Conservation (phyloP, 164 flowering plant genomes). For the Vitis rupestris region DNA sequence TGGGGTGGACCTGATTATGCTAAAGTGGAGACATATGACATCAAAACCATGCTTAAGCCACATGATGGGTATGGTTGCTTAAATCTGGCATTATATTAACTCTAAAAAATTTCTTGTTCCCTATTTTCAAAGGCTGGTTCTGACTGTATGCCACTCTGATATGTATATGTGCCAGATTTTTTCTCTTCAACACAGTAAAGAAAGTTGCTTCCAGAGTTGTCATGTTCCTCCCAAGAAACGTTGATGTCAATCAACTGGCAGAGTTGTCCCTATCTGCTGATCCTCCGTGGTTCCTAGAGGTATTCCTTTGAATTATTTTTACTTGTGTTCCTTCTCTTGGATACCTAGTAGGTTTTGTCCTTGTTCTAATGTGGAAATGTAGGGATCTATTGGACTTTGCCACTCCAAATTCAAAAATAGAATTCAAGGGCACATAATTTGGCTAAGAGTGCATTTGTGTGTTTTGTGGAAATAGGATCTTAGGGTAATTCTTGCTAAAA, state of each 20-base stretch:
- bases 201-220: slow-evolving; percentile 61
- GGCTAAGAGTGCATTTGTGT: too few species aligned
- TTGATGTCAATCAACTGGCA: slow-evolving; percentile 79
- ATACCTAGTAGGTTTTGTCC: background rate
- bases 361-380: background rate
- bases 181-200: slow-evolving; percentile 60
- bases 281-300: slow-evolving; percentile 90
- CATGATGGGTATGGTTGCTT: slow-evolving; percentile 56
- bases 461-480: too few species aligned
- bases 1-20: slow-evolving; percentile 98
- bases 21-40: slow-evolving; percentile 56
- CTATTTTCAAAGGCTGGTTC: background rate
- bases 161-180: slow-evolving; percentile 37
- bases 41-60: slow-evolving; percentile 83
- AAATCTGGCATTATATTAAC: too few species aligned
- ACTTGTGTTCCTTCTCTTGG: background rate
- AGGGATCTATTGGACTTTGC: background rate
- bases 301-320: slow-evolving; percentile 18
- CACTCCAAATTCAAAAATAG: background rate
- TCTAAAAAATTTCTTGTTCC: background rate
- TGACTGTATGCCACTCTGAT: slow-evolving; percentile 3
- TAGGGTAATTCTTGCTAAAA: background rate
- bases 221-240: slow-evolving; percentile 96
- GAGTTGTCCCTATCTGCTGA: slow-evolving; percentile 57
- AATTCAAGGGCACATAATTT: background rate